Percentiles rank a stretch among this genome's conserved stretches.
Evolutionary conservation across 73 alveolate species (phyloP).

Genomic region (Paramecium pentaurelia): DNA sequence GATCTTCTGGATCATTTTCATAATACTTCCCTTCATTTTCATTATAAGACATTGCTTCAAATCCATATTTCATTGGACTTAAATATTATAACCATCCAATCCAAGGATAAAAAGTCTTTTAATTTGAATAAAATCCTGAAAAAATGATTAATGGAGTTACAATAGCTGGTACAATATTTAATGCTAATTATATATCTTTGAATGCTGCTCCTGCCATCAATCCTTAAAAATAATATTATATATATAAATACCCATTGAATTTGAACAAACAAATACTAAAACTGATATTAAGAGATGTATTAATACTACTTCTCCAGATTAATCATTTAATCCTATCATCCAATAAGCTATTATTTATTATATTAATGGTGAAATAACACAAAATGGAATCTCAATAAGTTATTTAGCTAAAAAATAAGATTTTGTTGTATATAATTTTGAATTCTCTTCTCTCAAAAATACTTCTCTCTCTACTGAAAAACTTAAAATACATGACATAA

Average conservation of each 20-base stretch:
- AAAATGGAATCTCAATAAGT: constrained; percentile 63
- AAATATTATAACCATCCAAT: constrained; percentile 70
- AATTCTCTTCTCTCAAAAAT: constrained; percentile 70
- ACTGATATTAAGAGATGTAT: neutral
- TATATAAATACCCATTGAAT: neutral
- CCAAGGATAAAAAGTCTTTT: constrained; percentile 61
- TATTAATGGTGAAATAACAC: constrained; percentile 18
- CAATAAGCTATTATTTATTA: neutral
- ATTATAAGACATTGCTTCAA: constrained; percentile 64
- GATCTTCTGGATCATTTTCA: neutral
- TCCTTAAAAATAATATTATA: neutral
- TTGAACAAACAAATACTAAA: neutral
- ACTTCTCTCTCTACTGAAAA: constrained; percentile 69
- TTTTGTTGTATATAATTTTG: constrained; percentile 53
- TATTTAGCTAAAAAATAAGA: constrained; percentile 65
- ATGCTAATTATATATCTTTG: constrained; percentile 58
- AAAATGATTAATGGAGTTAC: constrained; percentile 68
- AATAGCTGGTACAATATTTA: constrained; percentile 47
- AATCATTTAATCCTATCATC: constrained; percentile 32
- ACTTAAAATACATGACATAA: neutral
- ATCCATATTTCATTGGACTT: constrained; percentile 58
- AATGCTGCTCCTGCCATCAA: constrained; percentile 53
- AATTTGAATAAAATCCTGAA: constrained; percentile 71
- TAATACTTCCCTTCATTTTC: constrained; percentile 40
- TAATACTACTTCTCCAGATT: neutral